Evolutionary conservation across 306 rosid species (phyloP).

Genomic region (Cercis canadensis): DNA sequence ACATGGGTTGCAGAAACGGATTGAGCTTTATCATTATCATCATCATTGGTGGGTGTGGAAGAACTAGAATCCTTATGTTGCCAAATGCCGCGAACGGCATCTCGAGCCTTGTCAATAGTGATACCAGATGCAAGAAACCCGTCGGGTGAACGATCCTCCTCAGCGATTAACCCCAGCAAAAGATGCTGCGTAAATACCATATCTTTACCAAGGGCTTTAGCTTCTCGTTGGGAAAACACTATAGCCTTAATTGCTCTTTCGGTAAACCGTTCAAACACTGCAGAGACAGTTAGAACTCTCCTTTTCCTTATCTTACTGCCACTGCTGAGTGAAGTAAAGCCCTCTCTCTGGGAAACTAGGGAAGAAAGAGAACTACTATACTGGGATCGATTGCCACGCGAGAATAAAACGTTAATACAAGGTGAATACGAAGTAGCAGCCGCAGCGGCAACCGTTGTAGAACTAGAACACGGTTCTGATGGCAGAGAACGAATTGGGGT

Average conservation of each 20-base stretch:
- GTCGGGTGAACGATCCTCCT: conserved; percentile 55
- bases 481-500: conserved; percentile 19
- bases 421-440: conserved; percentile 29
- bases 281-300: conserved; percentile 41
- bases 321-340: conserved; percentile 7
- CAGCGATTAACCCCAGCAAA: conserved; percentile 81
- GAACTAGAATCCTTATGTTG: conserved; percentile 18
- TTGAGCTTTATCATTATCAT: neutral
- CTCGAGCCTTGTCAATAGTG: conserved; percentile 67
- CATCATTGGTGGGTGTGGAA: conserved; percentile 1
- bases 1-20: conserved; percentile 41
- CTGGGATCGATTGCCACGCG: conserved; percentile 14
- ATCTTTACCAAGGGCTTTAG: conserved; percentile 63
- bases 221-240: conserved; percentile 73
- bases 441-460: conserved; percentile 1
- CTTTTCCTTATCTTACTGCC: conserved; percentile 24
- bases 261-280: conserved; percentile 77
- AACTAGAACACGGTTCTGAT: conserved; percentile 28
- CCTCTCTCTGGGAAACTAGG: conserved; percentile 31
- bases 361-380: conserved; percentile 34
- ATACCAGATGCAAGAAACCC: conserved; percentile 75
- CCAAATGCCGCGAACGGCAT: conserved; percentile 60
- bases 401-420: conserved; percentile 4
- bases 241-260: conserved; percentile 82
- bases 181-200: conserved; percentile 75